Evolutionary conservation across 202 grass and related monocot genomes (phyloP).

Genomic region (Panicum hallii): DNA sequence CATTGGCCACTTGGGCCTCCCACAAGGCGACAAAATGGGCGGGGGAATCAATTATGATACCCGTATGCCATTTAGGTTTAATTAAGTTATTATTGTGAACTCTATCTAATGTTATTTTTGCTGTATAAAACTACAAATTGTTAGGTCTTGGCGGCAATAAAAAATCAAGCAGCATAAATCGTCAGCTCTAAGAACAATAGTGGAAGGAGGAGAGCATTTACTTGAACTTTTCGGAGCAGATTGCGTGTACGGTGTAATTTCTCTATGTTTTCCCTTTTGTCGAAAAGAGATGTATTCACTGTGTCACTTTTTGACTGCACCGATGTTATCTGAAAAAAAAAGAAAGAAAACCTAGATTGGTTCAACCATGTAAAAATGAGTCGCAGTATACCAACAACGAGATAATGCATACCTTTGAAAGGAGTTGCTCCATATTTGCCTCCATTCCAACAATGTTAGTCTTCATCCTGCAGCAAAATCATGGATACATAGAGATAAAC

Average conservation of each 20-base stretch:
- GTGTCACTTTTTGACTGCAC: slow-evolving; percentile 97
- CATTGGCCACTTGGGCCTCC: background rate
- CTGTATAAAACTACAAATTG: slow-evolving; percentile 15
- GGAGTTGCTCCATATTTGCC: slow-evolving; percentile 90
- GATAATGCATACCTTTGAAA: slow-evolving; percentile 69
- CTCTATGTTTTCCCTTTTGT: slow-evolving; percentile 98
- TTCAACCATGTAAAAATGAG: slow-evolving; percentile 32
- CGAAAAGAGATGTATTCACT: slow-evolving; percentile 95
- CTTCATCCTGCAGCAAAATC: slow-evolving; percentile 77
- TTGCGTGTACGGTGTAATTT: slow-evolving; percentile 97
- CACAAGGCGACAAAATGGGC: background rate
- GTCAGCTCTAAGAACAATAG: slow-evolving; percentile 26
- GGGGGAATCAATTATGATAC: background rate
- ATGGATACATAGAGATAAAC: slow-evolving; percentile 36
- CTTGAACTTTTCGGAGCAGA: slow-evolving; percentile 99
- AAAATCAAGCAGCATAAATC: slow-evolving; percentile 20
- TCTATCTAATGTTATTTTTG: slow-evolving; percentile 30
- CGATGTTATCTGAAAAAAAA: slow-evolving; percentile 80
- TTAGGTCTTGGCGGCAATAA: slow-evolving; percentile 17
- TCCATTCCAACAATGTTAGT: slow-evolving; percentile 98
- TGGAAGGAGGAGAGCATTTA: slow-evolving; percentile 53
- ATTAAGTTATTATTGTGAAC: slow-evolving; percentile 15
- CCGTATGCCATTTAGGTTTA: slow-evolving; percentile 37
- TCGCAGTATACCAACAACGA: slow-evolving; percentile 26
- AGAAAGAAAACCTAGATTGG: background rate